Base-by-base conservation (phyloP, 768 basidiomycete species). In the Trametes villosa region DNA sequence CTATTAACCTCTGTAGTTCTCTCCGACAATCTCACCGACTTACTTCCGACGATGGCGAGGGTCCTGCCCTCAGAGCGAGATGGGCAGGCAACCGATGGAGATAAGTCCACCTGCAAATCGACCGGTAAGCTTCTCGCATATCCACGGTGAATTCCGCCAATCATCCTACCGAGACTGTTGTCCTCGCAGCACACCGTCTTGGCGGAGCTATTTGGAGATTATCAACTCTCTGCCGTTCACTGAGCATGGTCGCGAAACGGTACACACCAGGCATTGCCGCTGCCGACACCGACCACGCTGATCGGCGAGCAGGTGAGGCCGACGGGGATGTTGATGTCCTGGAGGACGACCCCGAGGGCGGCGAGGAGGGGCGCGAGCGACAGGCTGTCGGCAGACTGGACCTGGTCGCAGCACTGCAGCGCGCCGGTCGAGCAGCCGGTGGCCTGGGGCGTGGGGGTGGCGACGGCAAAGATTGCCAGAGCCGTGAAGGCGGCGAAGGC, bases 121-220 rank as follows among this genome's bases (percentile, higher is more conserved):
- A 46, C 24, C 12, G 2, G 24, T 13, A 15, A 7, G 22, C 5
- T 9, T 22, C 6, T 18, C n/a, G 22, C 5, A 22, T 22, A 4
- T 13, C 18, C 20, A 4, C 17, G 41, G 41, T 9, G 9, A 5
- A 22, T n/a, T n/a, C 18, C 17, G 17, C 20, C 20, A 17, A 6
- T 12, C 12, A 11, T 27, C 47, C 30, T 38, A 57, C 48, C 53
- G 52, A 47, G 20, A 20, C 27, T 30, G 53, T 54, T 60, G 59
- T 60, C 29, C 44, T 53, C 46, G 59, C 59, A 60, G 52, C 59
- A 60, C 42, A 60, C 53, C 12, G 59, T 33, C 26, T 60, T 54
- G 2, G 59, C 52, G 11, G 59, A 53, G 59, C 53, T 57, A 22
- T 17, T 33, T 17, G 17, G 18, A 17, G 22, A 1, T 20, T 18